Conservation (phyloP, 176 grass and related monocot genomes). For the Carex cristatella region DNA sequence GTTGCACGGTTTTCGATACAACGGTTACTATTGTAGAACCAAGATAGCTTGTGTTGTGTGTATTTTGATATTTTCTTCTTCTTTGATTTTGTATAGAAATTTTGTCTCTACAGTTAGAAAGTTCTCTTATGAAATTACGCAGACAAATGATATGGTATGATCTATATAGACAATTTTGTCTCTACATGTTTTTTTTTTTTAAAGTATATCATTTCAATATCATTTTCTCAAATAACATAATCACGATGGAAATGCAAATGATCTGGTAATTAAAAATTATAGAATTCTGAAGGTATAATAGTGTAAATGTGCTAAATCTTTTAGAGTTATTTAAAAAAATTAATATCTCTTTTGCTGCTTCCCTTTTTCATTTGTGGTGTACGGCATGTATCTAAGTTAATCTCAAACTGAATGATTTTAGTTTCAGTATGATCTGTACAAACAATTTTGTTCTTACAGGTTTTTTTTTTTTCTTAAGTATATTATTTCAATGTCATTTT, state of each 20-base stretch:
- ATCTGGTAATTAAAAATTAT: neutral
- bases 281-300: neutral
- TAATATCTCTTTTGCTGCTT: neutral
- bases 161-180: too few relatives aligned
- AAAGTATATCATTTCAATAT: too few relatives aligned
- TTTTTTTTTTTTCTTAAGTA: too few relatives aligned
- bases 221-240: neutral
- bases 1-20: slow-evolving; percentile 38
- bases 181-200: too few relatives aligned
- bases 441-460: too few relatives aligned
- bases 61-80: neutral
- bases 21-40: slow-evolving; percentile 54
- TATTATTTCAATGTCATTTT: neutral
- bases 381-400: too few relatives aligned
- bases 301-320: neutral
- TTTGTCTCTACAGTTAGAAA: neutral
- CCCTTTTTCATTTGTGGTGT: neutral
- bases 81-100: slow-evolving; percentile 14
- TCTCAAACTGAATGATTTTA: too few relatives aligned
- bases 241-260: neutral
- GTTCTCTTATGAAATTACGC: neutral
- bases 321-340: neutral
- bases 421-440: too few relatives aligned
- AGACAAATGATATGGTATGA: neutral
- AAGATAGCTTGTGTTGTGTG: slow-evolving; percentile 10